These are phyloP conservation scores for Elaeagnus macrophylla DNA, from an alignment of 306 rosid species.

Conservation along the genomic window DNA sequence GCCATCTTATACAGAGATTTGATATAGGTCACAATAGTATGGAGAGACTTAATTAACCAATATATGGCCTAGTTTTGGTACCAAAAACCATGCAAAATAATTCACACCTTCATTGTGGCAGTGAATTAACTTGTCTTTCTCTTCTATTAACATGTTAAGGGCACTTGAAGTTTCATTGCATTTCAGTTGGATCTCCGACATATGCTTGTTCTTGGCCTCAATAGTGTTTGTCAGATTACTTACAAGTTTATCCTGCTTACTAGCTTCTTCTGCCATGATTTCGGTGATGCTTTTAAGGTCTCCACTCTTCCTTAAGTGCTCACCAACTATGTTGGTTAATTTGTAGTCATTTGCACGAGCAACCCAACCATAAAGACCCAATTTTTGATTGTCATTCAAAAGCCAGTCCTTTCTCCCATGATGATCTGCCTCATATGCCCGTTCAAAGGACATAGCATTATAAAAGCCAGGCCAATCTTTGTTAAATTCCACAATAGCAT, in stretches of 20 bases:
- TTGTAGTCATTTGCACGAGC: constrained; percentile 72
- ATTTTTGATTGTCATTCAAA: constrained; percentile 30
- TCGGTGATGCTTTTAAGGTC: constrained; percentile 58
- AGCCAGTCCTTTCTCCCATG: constrained; percentile 65
- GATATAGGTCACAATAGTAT: background rate
- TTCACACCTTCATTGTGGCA: constrained; percentile 54
- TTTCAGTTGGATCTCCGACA: constrained; percentile 63
- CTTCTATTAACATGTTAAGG: constrained; percentile 40
- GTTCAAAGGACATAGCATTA: constrained; percentile 71
- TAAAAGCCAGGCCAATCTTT: constrained; percentile 63
- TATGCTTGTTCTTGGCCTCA: constrained; percentile 42
- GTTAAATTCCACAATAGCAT: constrained; percentile 64
- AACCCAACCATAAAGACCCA: constrained; percentile 77
- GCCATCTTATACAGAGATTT: too few species aligned
- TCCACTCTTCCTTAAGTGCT: constrained; percentile 50
- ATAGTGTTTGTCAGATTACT: constrained; percentile 47
- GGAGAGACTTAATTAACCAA: constrained; percentile 8
- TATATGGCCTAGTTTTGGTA: background rate
- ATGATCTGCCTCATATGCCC: constrained; percentile 54
- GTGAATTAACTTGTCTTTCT: constrained; percentile 56
- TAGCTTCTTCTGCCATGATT: constrained; percentile 55
- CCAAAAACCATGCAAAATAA: background rate
- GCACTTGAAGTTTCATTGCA: constrained; percentile 47
- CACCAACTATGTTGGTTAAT: constrained; percentile 42
- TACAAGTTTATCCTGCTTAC: constrained; percentile 48